Evolutionary conservation across 192 early-diverging fungal genomes (phyloP).

Genomic region (Fimicolochytrium jonesii): DNA sequence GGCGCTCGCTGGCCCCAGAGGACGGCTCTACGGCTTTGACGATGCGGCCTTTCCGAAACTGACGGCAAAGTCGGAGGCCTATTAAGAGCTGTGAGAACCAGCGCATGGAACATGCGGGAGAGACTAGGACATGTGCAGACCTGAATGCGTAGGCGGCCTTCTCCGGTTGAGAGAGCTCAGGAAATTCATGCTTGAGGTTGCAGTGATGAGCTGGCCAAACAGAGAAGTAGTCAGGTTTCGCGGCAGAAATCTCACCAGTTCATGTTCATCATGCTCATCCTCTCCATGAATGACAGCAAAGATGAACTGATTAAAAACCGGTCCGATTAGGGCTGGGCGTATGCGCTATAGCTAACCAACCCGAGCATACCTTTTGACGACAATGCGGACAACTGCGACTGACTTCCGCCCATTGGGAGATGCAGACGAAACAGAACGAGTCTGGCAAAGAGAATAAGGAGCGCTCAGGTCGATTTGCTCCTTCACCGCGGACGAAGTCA

Average conservation of each 20-base stretch:
- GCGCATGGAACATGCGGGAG: too few species aligned
- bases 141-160: too few species aligned
- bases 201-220: too few species aligned
- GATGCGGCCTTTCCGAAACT: not conserved
- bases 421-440: conserved; percentile 40
- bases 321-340: too few species aligned
- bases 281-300: conserved; percentile 14
- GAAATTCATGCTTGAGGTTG: not conserved
- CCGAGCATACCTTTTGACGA: conserved; percentile 10
- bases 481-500: too few species aligned
- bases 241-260: not conserved
- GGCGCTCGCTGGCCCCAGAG: not conserved
- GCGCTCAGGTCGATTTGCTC: too few species aligned
- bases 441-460: too few species aligned
- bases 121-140: too few species aligned
- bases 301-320: not conserved
- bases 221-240: not conserved
- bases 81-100: too few species aligned
- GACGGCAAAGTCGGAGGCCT: not conserved
- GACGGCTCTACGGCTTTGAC: not conserved
- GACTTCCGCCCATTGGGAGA: conserved; percentile 27
- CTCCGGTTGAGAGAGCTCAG: not conserved
- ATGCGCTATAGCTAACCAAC: too few species aligned
- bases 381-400: conserved; percentile 36
- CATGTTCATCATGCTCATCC: not conserved